Conservation (phyloP, 2,329 filamentous ascomycete genomes). For the Xylariomycetidae sp. region DNA sequence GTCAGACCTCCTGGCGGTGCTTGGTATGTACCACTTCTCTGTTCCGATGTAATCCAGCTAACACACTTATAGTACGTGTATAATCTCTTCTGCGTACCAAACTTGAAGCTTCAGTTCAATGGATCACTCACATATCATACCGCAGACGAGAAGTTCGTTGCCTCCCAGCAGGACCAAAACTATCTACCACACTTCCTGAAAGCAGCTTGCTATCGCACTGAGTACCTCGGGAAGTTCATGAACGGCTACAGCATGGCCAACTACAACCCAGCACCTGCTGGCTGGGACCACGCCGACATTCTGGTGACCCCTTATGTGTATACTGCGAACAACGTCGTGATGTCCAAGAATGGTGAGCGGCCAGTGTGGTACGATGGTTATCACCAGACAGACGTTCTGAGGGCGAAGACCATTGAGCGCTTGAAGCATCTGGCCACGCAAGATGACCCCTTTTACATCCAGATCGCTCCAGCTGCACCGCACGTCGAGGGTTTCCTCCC, state of each 20-base stretch:
- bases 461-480: conserved; percentile 4
- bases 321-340: conserved; percentile 16
- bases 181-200: too few relatives aligned
- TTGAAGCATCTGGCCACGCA: conserved; percentile 8
- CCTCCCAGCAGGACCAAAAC: too few relatives aligned
- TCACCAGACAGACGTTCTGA: conserved; percentile 7
- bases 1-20: not conserved
- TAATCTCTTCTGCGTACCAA: too few relatives aligned
- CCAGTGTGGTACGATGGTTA: conserved; percentile 5
- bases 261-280: conserved; percentile 4
- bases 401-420: conserved; percentile 9
- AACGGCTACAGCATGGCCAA: conserved; percentile 7
- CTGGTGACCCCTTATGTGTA: conserved; percentile 16
- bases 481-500: conserved; percentile 7
- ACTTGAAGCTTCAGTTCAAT: too few relatives aligned
- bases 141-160: too few relatives aligned
- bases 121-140: too few relatives aligned
- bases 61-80: conserved; percentile 18
- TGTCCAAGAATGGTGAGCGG: conserved; percentile 16
- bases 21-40: not conserved
- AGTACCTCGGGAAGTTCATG: conserved; percentile 11
- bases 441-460: conserved; percentile 6
- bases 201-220: not conserved
- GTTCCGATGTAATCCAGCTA: not conserved
- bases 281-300: conserved; percentile 5